phyloP scores from a whole-genome alignment of 2,329 filamentous ascomycete species.

The Stemphylium lycopersici region DNA sequence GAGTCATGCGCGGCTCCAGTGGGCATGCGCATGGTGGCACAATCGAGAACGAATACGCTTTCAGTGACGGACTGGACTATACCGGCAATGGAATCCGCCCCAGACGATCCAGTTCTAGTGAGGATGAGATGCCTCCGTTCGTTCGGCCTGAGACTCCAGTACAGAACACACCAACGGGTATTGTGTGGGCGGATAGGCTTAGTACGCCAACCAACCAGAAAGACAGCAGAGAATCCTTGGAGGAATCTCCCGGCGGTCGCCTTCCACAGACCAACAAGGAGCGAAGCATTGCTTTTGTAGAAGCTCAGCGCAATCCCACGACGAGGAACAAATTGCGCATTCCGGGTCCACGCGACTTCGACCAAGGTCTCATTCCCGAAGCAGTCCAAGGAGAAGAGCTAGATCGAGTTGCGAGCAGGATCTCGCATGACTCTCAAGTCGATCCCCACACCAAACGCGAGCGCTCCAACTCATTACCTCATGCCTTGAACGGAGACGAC shows the following conservation, averaged over 20 bases:
- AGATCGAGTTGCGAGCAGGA: conserved; percentile 23
- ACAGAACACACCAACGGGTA: conserved; percentile 20
- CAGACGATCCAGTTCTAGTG: conserved; percentile 14
- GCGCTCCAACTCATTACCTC: conserved; percentile 38
- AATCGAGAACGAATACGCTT: conserved; percentile 57
- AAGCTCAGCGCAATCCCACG: conserved; percentile 77
- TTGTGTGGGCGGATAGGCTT: conserved; percentile 33
- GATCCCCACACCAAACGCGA: conserved; percentile 19
- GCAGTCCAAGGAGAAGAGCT: conserved; percentile 55
- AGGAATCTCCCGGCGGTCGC: conserved; percentile 44
- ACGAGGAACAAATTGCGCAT: conserved; percentile 81
- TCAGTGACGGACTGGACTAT: conserved; percentile 55
- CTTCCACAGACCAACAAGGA: conserved; percentile 66
- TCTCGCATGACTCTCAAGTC: conserved; percentile 30
- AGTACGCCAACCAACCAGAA: conserved; percentile 58
- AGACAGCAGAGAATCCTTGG: conserved; percentile 60
- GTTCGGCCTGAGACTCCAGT: conserved; percentile 23
- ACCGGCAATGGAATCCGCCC: conserved; percentile 19
- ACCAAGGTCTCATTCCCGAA: conserved; percentile 76
- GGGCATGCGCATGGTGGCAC: conserved; percentile 61
- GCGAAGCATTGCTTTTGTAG: conserved; percentile 85
- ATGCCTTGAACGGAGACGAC: conserved; percentile 46
- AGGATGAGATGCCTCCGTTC: conserved; percentile 29
- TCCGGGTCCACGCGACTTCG: conserved; percentile 88
- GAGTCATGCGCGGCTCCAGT: conserved; percentile 66